Conservation (phyloP, 345 rosid genomes). For the Trapa incisa region DNA sequence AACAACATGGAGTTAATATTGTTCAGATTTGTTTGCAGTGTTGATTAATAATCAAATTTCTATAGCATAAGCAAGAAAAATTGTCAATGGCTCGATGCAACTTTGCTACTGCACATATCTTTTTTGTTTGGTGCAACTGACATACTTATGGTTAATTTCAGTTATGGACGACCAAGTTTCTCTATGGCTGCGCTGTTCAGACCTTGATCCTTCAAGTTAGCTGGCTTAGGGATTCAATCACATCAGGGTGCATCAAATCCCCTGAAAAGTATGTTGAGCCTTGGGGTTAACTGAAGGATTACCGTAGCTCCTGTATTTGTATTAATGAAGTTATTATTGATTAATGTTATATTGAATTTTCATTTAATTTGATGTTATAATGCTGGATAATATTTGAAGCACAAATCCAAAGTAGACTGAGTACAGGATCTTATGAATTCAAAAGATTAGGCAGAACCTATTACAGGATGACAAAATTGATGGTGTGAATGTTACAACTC, state of each 20-base stretch:
- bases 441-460: neutral
- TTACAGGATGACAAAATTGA: neutral
- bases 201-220: conserved; percentile 29
- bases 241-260: conserved; percentile 27
- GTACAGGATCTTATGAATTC: neutral
- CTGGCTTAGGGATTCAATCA: conserved; percentile 48
- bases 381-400: neutral
- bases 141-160: conserved; percentile 13
- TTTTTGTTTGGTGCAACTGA: neutral
- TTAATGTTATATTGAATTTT: neutral
- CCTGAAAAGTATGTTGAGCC: conserved; percentile 35
- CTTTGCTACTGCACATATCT: neutral
- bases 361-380: neutral
- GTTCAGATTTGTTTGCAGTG: neutral
- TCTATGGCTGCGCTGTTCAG: conserved; percentile 53
- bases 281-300: neutral
- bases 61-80: neutral
- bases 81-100: neutral
- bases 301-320: neutral
- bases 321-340: neutral
- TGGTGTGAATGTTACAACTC: neutral
- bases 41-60: neutral
- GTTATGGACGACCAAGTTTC: conserved; percentile 45
- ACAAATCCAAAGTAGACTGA: neutral
- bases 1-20: neutral